Conservation (phyloP, 768 basidiomycete genomes). For the Lactarius sanguifluus region DNA sequence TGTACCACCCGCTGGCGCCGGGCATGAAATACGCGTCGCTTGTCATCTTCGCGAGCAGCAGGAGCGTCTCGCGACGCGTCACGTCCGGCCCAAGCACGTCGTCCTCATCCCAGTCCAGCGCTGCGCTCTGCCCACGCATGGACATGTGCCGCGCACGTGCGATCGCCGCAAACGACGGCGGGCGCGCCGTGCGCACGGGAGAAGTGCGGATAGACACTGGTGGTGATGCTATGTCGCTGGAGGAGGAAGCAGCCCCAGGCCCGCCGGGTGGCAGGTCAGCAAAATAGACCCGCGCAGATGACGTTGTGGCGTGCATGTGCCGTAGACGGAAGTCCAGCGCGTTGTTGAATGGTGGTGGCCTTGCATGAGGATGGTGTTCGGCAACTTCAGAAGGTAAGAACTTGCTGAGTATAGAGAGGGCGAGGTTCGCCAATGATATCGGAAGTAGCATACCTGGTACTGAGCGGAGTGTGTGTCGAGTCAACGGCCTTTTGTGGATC, state of each 20-base stretch:
- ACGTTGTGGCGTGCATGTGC: slow-evolving; percentile 59
- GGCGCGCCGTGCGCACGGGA: slow-evolving; percentile 44
- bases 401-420: slow-evolving; percentile 18
- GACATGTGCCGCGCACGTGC: slow-evolving; percentile 40
- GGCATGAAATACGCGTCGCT: slow-evolving; percentile 71
- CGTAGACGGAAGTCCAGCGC: slow-evolving; percentile 59
- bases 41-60: slow-evolving; percentile 85
- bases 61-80: slow-evolving; percentile 65
- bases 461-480: background rate
- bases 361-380: slow-evolving; percentile 12
- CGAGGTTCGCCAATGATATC: slow-evolving; percentile 16
- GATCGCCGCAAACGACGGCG: slow-evolving; percentile 44
- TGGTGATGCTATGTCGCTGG: slow-evolving; percentile 31
- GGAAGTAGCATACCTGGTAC: slow-evolving; percentile 20
- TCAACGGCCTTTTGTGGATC: background rate
- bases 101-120: slow-evolving; percentile 60
- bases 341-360: slow-evolving; percentile 2
- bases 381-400: slow-evolving; percentile 5
- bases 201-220: slow-evolving; percentile 46
- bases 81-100: slow-evolving; percentile 72
- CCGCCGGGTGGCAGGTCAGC: slow-evolving; percentile 43
- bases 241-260: slow-evolving; percentile 25
- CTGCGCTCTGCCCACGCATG: slow-evolving; percentile 42
- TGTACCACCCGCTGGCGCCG: slow-evolving; percentile 67
- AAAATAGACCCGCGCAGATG: slow-evolving; percentile 58